Percentiles rank a stretch among this genome's conserved stretches.
Evolutionary conservation across 192 early-diverging fungal species (phyloP).

Genomic region (Coemansia umbellata): DNA sequence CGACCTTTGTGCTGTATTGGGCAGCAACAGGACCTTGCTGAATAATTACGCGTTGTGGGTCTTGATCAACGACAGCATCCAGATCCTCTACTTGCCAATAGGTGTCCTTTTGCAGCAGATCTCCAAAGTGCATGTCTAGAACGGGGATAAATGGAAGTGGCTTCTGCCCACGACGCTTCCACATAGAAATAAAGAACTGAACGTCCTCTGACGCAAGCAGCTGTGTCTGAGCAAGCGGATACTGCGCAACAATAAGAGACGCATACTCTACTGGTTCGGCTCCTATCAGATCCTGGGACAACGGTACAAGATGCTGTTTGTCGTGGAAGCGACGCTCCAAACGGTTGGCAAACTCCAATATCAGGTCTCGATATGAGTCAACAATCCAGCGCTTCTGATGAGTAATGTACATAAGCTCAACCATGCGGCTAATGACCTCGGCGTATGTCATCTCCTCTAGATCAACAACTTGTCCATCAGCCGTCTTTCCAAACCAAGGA

Average conservation of each 20-base stretch:
- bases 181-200: slow-evolving; percentile 22
- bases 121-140: slow-evolving; percentile 76
- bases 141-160: slow-evolving; percentile 87
- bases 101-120: slow-evolving; percentile 87
- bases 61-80: slow-evolving; percentile 76
- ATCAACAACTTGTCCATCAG: slow-evolving; percentile 65
- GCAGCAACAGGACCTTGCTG: slow-evolving; percentile 88
- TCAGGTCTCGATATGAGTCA: slow-evolving; percentile 60
- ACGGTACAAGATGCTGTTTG: background rate
- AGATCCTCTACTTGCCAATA: slow-evolving; percentile 88
- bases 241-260: background rate
- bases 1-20: slow-evolving; percentile 62
- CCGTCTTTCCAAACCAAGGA: slow-evolving; percentile 88
- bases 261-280: slow-evolving; percentile 20
- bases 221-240: slow-evolving; percentile 4
- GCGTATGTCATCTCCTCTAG: slow-evolving; percentile 91
- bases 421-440: slow-evolving; percentile 74
- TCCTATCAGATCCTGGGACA: background rate
- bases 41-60: slow-evolving; percentile 78
- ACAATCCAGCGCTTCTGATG: slow-evolving; percentile 78
- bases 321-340: slow-evolving; percentile 75
- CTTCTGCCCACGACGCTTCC: slow-evolving; percentile 69
- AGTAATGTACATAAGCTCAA: slow-evolving; percentile 72
- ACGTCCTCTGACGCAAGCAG: slow-evolving; percentile 27
- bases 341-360: slow-evolving; percentile 80